These are phyloP conservation scores for Trametes cingulata DNA, from an alignment of 768 basidiomycete species.

Conservation along the genomic window DNA sequence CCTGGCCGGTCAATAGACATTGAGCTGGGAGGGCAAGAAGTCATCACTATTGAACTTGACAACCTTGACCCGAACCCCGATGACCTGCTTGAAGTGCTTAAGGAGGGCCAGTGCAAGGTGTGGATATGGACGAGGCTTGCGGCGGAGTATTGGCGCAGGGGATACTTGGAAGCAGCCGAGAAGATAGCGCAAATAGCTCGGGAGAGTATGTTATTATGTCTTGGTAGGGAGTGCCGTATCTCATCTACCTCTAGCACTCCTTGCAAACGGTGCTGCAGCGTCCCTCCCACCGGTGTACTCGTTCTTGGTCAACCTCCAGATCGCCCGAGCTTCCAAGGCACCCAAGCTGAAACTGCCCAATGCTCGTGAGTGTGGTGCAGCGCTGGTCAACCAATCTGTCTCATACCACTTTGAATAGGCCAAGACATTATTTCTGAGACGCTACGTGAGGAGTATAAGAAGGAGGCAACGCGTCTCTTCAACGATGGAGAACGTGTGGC, in stretches of 20 bases:
- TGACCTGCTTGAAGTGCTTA: conserved; percentile 71
- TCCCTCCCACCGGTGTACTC: conserved; percentile 75
- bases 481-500: conserved; percentile 58
- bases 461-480: conserved; percentile 67
- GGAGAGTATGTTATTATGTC: conserved; percentile 49
- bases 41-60: conserved; percentile 88
- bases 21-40: conserved; percentile 79
- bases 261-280: conserved; percentile 46
- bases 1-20: conserved; percentile 43
- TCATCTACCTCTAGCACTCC: conserved; percentile 45
- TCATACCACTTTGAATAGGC: conserved; percentile 40
- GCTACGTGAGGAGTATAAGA: conserved; percentile 66
- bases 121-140: conserved; percentile 83
- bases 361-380: conserved; percentile 58
- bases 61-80: conserved; percentile 78
- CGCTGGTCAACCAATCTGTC: background rate
- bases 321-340: conserved; percentile 77
- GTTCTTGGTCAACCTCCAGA: conserved; percentile 81
- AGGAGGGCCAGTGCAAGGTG: conserved; percentile 68
- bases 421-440: conserved; percentile 66
- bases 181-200: conserved; percentile 68
- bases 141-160: conserved; percentile 85
- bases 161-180: conserved; percentile 74
- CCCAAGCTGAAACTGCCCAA: conserved; percentile 76
- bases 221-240: background rate